These are phyloP conservation scores for Violaceomyces palustris DNA, from an alignment of 1,284 basidiomycete genomes.

Conservation along the genomic window DNA sequence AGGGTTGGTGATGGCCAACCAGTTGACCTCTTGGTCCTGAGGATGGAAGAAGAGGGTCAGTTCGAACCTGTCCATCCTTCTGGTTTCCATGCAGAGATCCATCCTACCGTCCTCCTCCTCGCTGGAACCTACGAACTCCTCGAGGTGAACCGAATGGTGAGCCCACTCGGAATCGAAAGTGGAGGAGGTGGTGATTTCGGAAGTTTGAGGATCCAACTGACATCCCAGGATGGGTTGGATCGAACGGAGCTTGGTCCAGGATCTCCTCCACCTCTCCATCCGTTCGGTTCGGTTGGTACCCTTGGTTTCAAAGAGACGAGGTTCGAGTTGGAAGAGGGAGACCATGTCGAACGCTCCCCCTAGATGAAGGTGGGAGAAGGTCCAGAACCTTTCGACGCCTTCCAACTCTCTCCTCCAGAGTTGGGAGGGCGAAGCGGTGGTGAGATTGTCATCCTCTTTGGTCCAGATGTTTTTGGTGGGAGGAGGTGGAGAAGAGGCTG, in stretches of 20 bases:
- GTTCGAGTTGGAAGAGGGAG: not conserved
- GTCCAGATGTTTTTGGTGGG: too few species aligned
- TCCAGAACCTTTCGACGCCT: constrained; percentile 3
- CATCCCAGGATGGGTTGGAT: too few species aligned
- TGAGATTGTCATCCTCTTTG: too few species aligned
- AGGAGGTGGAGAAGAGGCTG: too few species aligned
- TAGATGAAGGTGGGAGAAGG: not conserved
- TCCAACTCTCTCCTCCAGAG: not conserved
- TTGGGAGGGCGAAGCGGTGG: too few species aligned
- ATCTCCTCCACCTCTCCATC: not conserved
- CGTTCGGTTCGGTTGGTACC: not conserved
- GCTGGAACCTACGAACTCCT: too few species aligned
- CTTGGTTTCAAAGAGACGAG: too few species aligned
- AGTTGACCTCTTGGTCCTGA: not conserved
- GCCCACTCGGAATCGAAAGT: too few species aligned
- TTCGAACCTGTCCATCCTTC: not conserved
- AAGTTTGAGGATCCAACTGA: too few species aligned
- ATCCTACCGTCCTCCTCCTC: not conserved
- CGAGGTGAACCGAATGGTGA: too few species aligned
- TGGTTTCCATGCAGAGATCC: not conserved
- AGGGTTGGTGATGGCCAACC: not conserved
- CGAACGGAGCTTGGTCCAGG: not conserved
- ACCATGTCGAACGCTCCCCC: constrained; percentile 5
- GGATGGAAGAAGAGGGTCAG: too few species aligned
- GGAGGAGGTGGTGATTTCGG: too few species aligned